Base-by-base conservation (phyloP, 1,139 yeast genomes). In the Pichia inconspicua region DNA sequence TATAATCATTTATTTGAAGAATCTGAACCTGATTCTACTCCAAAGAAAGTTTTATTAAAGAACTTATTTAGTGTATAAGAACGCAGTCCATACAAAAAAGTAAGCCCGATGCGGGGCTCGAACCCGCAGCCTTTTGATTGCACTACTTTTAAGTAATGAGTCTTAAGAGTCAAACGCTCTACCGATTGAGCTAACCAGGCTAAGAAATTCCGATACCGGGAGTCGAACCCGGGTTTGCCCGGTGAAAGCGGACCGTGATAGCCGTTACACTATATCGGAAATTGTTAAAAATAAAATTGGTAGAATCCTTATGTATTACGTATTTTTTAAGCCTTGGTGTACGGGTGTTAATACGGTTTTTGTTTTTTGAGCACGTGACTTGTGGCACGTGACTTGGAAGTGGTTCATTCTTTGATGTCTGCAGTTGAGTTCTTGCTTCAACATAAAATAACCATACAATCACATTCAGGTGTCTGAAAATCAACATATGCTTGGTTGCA, bases 211-310 rank as follows among this genome's bases (percentile, higher is more conserved):
- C 82, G 81, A 75, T 75, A 72, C 82, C 78, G 82, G 82, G 82
- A 77, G 79, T 77, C 80, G 82, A 77, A 77, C 82, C 82, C 82
- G 78, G 82, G 80, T 77, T 70, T 77, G 80, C 81, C 76, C 82
- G 80, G 82, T 77, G 82, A 77, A 75, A 77, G 81, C 79, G 81
- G 76, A 75, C 81, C 80, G 80, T 77, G 82, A 76, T 77, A 77
- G 80, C 82, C 82, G 79, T 76, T 77, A 77, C 82, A 77, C 82
- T 73, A 77, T 71, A 77, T 75, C 81, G 81, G 82, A 77, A 38
- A 9, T 41, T 42, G 48, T 47, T 47, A 22, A 14, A 22, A 22
- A 12, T 40, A 22, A 37, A 22, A 4, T 4, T 22, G 5, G 22
- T 22, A 22, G 22, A 22, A 22, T 22, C 22, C 5, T 22, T 5